Percentiles rank a stretch among this genome's conserved stretches.
Evolutionary conservation across 2,329 filamentous ascomycete genomes (phyloP).

Genomic region (Phialemoniopsis sp.): DNA sequence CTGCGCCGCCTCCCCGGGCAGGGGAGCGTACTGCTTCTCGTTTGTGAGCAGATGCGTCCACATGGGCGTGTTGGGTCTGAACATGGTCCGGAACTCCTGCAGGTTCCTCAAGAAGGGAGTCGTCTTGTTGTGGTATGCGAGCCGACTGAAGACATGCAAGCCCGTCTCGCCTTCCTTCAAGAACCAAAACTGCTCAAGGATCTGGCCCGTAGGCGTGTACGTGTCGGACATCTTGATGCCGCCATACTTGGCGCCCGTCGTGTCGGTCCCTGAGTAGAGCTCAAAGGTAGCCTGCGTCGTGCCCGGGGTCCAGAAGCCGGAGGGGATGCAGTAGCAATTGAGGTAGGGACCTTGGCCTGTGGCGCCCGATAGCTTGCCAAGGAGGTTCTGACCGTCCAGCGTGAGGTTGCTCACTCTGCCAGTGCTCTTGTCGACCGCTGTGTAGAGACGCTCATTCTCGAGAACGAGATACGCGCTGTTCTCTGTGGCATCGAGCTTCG

Average conservation of each 20-base stretch:
- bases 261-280: conserved; percentile 47
- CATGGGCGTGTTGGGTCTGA: conserved; percentile 53
- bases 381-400: conserved; percentile 31
- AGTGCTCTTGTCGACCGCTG: conserved; percentile 27
- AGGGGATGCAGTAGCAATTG: conserved; percentile 59
- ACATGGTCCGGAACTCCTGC: conserved; percentile 58
- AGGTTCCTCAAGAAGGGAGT: conserved; percentile 52
- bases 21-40: conserved; percentile 47
- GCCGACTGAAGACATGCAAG: conserved; percentile 56
- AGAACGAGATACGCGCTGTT: conserved; percentile 26
- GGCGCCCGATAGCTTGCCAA: conserved; percentile 39
- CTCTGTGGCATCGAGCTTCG: conserved; percentile 23
- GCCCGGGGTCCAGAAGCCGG: conserved; percentile 56
- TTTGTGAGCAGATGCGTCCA: conserved; percentile 62
- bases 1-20: conserved; percentile 30
- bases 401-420: conserved; percentile 29
- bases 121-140: conserved; percentile 54
- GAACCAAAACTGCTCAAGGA: conserved; percentile 63
- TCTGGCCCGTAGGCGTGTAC: conserved; percentile 52
- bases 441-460: conserved; percentile 31
- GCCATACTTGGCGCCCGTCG: conserved; percentile 45
- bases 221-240: conserved; percentile 57
- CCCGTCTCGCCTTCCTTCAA: conserved; percentile 59
- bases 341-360: conserved; percentile 53
- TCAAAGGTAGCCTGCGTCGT: conserved; percentile 41